phyloP scores from a whole-genome alignment of 2,329 filamentous ascomycete genomes.

The Colletotrichum australisinense region DNA sequence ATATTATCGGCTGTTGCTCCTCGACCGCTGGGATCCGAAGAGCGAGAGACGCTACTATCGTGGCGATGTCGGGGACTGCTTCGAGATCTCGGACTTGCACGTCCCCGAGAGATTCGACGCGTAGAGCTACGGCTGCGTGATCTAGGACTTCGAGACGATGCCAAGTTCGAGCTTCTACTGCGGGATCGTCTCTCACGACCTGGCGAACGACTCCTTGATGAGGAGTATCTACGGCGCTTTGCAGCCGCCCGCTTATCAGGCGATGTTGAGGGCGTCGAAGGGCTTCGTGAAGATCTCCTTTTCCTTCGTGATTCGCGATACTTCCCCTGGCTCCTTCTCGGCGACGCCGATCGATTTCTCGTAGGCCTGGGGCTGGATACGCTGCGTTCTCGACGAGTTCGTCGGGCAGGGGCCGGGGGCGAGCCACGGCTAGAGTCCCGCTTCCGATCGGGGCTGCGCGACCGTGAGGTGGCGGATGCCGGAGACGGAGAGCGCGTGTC shows the following conservation, averaged over 20 bases:
- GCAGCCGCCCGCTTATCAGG: conserved; percentile 51
- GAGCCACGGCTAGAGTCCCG: conserved; percentile 46
- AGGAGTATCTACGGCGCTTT: conserved; percentile 63
- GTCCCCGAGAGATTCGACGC: conserved; percentile 39
- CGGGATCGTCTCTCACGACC: conserved; percentile 48
- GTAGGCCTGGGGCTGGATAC: conserved; percentile 44
- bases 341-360: conserved; percentile 55
- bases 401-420: conserved; percentile 47
- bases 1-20: background rate
- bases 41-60: background rate
- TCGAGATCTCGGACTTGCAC: conserved; percentile 27
- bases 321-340: conserved; percentile 41
- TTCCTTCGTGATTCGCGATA: conserved; percentile 36
- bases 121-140: conserved; percentile 50
- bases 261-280: conserved; percentile 50
- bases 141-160: conserved; percentile 51
- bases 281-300: conserved; percentile 38
- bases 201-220: conserved; percentile 60
- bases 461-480: conserved; percentile 43
- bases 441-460: conserved; percentile 45
- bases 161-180: conserved; percentile 48
- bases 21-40: background rate
- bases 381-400: conserved; percentile 44
- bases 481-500: conserved; percentile 47
- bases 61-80: background rate